A percentile compares a stretch with the other conserved stretches of the same genome.
Conservation (phyloP, 768 basidiomycete species). For the Rhodocollybia butyracea region DNA sequence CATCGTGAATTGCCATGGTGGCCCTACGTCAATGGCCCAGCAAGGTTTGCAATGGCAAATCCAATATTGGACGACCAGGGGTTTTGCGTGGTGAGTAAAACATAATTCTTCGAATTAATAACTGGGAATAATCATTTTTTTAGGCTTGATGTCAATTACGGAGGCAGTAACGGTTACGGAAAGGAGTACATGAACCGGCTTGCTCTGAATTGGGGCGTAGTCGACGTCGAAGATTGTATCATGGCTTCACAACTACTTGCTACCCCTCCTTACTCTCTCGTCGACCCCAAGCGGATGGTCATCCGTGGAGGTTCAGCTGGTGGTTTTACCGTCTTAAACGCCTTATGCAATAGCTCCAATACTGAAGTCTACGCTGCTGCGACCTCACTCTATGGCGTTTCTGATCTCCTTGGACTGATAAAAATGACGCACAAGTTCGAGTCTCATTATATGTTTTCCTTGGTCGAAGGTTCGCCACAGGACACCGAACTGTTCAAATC, state of each 20-base stretch:
- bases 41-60: conserved; percentile 53
- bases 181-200: conserved; percentile 64
- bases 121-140: no score
- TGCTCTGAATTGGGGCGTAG: conserved; percentile 67
- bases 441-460: conserved; percentile 39
- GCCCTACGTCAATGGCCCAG: conserved; percentile 40
- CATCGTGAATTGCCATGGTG: conserved; percentile 65
- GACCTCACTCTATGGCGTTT: conserved; percentile 65
- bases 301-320: conserved; percentile 76
- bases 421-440: conserved; percentile 60
- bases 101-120: no score
- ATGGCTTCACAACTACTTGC: conserved; percentile 51
- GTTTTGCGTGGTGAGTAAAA: conserved; percentile 70
- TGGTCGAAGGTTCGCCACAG: conserved; percentile 48
- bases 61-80: conserved; percentile 67
- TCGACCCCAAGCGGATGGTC: conserved; percentile 63
- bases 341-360: conserved; percentile 35
- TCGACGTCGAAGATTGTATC: conserved; percentile 68
- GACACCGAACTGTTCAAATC: conserved; percentile 48
- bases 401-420: conserved; percentile 51
- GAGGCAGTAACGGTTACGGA: conserved; percentile 75
- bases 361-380: conserved; percentile 57
- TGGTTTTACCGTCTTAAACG: conserved; percentile 64
- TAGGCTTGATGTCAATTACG: conserved; percentile 75
- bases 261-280: conserved; percentile 40